Percentiles rank a stretch among this genome's conserved stretches.
Conservation (phyloP, 345 rosid species). For the Eucalyptus erythrocorys region DNA sequence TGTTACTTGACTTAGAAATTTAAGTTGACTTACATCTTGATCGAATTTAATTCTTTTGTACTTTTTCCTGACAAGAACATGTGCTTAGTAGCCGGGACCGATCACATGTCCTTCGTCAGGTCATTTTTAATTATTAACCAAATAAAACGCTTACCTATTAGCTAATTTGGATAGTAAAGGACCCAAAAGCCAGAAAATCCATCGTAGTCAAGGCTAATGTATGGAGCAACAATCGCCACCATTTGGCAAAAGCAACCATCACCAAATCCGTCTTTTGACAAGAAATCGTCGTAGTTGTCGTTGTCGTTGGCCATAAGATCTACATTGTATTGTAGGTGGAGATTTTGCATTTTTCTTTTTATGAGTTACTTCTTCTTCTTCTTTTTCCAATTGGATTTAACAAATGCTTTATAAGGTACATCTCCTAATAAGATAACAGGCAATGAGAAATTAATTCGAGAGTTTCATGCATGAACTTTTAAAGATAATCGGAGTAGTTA, state of each 20-base stretch:
- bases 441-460: background rate
- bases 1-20: background rate
- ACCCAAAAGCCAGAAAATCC: background rate
- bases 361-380: background rate
- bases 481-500: too few relatives aligned
- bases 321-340: background rate
- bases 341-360: background rate
- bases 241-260: background rate
- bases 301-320: background rate
- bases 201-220: background rate
- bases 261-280: background rate
- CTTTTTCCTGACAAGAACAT: background rate
- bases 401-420: background rate
- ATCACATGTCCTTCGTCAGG: background rate
- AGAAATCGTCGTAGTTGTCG: background rate
- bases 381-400: background rate
- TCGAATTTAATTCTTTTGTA: background rate
- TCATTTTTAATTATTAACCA: background rate
- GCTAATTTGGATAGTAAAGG: background rate
- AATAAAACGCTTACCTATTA: background rate
- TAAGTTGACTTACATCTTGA: background rate
- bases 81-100: background rate
- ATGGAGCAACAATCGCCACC: background rate
- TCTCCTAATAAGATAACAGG: accelerated
- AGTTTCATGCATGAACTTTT: background rate